These are phyloP conservation scores for Pichia thaimueangensis DNA, from an alignment of 805 yeast species.

Conservation along the genomic window DNA sequence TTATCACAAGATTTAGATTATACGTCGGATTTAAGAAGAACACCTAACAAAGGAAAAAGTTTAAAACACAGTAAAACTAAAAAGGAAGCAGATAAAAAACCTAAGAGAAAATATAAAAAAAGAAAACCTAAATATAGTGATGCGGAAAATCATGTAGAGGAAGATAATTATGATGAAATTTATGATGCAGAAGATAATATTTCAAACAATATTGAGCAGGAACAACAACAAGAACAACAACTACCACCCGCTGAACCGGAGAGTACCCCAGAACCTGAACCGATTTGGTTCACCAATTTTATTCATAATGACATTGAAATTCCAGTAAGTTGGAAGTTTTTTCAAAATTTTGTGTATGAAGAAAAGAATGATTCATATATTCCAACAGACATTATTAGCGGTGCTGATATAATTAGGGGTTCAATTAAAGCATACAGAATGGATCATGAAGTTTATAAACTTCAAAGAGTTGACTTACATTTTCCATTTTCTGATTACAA, in stretches of 20 bases:
- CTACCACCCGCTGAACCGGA: no score
- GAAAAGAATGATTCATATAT: conserved; percentile 16
- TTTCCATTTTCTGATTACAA: conserved; percentile 40
- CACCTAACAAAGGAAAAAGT: conserved; percentile 10
- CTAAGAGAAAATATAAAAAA: neutral
- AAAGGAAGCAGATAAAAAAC: neutral
- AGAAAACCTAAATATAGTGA: neutral
- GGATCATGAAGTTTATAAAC: conserved; percentile 24
- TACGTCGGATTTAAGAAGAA: conserved; percentile 5
- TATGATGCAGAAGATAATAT: conserved; percentile 4
- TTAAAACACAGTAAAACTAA: neutral
- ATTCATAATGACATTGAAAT: conserved; percentile 12
- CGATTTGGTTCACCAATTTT: conserved; percentile 22
- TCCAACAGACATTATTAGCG: conserved; percentile 16
- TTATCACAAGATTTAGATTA: conserved; percentile 14
- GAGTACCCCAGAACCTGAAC: conserved; percentile 1
- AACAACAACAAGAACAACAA: neutral
- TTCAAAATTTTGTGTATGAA: conserved; percentile 20
- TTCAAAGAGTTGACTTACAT: conserved; percentile 24
- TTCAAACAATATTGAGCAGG: neutral
- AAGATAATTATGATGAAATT: neutral
- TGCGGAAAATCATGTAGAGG: neutral
- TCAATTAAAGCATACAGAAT: conserved; percentile 22
- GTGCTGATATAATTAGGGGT: conserved; percentile 16
- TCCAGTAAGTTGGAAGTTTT: conserved; percentile 15